A percentile compares a stretch with the other conserved stretches of the same genome.
Evolutionary conservation across 768 basidiomycete species (phyloP).

Genomic region (Lactarius evosmus): DNA sequence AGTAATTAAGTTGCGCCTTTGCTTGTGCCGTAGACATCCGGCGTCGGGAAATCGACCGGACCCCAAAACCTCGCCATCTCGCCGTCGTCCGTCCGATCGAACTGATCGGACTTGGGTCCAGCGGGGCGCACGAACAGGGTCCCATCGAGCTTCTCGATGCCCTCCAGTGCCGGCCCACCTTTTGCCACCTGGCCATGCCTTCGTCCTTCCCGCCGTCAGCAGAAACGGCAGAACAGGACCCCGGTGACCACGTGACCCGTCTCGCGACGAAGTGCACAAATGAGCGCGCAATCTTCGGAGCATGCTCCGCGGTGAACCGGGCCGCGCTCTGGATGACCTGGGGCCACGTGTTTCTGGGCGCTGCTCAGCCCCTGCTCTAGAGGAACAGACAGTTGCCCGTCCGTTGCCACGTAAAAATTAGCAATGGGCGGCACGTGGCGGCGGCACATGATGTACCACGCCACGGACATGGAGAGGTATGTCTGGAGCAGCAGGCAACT

Average conservation of each 20-base stretch:
- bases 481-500: constrained; percentile 55
- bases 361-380: too few species aligned
- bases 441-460: constrained; percentile 56
- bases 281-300: constrained; percentile 49
- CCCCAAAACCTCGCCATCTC: constrained; percentile 2
- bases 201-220: constrained; percentile 14
- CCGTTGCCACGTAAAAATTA: constrained; percentile 42
- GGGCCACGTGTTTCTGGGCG: constrained; percentile 51
- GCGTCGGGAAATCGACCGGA: not conserved
- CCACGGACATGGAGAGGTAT: constrained; percentile 50
- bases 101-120: constrained; percentile 43
- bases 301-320: constrained; percentile 56
- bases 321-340: constrained; percentile 50
- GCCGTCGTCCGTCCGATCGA: constrained; percentile 16
- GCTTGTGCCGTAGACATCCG: too few species aligned
- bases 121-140: constrained; percentile 59
- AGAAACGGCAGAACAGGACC: too few species aligned
- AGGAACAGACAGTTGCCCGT: too few species aligned
- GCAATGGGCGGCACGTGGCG: constrained; percentile 48
- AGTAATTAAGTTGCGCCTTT: too few species aligned
- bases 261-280: constrained; percentile 44
- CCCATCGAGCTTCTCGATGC: constrained; percentile 56
- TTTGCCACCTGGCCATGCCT: too few species aligned
- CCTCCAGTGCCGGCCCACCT: too few species aligned
- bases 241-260: constrained; percentile 42